These are phyloP conservation scores for Dioscorea cayenensis DNA, from an alignment of 116 monocot species.

Conservation along the genomic window DNA sequence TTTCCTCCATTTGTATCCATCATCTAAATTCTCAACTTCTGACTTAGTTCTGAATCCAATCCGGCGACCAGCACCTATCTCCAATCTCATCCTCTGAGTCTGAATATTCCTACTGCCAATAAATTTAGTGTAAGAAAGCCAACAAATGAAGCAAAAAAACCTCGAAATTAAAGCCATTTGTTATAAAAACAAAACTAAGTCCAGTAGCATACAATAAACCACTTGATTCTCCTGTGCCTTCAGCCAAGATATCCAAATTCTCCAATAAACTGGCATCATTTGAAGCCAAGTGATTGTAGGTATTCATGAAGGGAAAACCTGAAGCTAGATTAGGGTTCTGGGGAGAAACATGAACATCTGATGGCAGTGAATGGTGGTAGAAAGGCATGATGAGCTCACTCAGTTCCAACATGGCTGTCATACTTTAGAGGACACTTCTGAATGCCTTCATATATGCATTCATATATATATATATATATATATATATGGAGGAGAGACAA, in stretches of 20 bases:
- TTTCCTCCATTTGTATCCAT: constrained; percentile 48
- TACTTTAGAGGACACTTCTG: neutral
- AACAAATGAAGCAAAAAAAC: too few relatives aligned
- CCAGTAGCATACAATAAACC: neutral
- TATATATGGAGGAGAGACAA: too few relatives aligned
- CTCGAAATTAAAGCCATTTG: too few relatives aligned
- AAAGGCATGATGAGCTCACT: neutral
- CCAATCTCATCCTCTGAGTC: neutral
- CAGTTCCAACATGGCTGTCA: constrained; percentile 5
- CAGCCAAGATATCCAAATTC: neutral
- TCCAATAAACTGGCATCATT: neutral
- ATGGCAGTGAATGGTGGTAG: neutral
- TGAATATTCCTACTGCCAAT: neutral
- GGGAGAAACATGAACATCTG: neutral
- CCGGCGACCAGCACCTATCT: constrained; percentile 12
- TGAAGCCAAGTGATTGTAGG: neutral
- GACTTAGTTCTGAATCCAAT: constrained; percentile 38
- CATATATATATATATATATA: too few relatives aligned
- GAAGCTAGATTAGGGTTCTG: neutral
- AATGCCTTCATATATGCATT: neutral
- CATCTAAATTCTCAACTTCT: constrained; percentile 22
- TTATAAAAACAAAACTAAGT: too few relatives aligned
- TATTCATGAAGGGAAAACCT: neutral
- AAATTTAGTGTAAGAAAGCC: too few relatives aligned
- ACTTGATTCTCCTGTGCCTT: constrained; percentile 6